These are phyloP conservation scores for Angophora floribunda DNA, from an alignment of 345 rosid genomes.

Conservation along the genomic window DNA sequence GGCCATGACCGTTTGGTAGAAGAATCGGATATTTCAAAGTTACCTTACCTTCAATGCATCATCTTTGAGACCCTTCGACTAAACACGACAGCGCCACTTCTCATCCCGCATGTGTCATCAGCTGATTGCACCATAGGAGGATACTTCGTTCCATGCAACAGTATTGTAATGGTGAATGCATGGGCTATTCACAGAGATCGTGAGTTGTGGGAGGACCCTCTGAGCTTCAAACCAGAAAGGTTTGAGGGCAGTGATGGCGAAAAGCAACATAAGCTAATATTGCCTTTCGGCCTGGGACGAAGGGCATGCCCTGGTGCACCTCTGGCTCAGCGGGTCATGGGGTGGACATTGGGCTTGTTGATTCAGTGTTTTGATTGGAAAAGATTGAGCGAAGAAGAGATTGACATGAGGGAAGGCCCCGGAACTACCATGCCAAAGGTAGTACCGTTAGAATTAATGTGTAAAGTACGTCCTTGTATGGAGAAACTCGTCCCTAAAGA, in stretches of 20 bases:
- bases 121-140: constrained; percentile 25
- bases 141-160: constrained; percentile 25
- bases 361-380: constrained; percentile 52
- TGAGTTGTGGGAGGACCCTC: constrained; percentile 28
- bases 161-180: constrained; percentile 23
- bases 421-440: constrained; percentile 32
- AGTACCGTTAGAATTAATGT: constrained; percentile 24
- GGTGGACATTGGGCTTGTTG: constrained; percentile 23
- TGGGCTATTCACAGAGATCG: constrained; percentile 58
- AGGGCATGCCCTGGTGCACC: constrained; percentile 39
- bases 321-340: constrained; percentile 25
- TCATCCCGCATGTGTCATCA: constrained; percentile 22
- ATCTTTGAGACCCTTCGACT: constrained; percentile 35
- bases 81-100: constrained; percentile 24
- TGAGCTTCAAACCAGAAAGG: constrained; percentile 37
- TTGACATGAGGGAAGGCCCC: constrained; percentile 29
- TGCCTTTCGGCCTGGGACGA: constrained; percentile 44
- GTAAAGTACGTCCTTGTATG: constrained; percentile 20
- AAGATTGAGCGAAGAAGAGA: constrained; percentile 10
- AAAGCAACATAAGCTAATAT: constrained; percentile 3
- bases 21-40: constrained; percentile 16
- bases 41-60: constrained; percentile 26
- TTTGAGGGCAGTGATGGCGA: constrained; percentile 4
- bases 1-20: constrained; percentile 15
- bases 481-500: constrained; percentile 10